Base-by-base conservation (phyloP, 208 protist genomes). In the Phytomonas sp. region DNA sequence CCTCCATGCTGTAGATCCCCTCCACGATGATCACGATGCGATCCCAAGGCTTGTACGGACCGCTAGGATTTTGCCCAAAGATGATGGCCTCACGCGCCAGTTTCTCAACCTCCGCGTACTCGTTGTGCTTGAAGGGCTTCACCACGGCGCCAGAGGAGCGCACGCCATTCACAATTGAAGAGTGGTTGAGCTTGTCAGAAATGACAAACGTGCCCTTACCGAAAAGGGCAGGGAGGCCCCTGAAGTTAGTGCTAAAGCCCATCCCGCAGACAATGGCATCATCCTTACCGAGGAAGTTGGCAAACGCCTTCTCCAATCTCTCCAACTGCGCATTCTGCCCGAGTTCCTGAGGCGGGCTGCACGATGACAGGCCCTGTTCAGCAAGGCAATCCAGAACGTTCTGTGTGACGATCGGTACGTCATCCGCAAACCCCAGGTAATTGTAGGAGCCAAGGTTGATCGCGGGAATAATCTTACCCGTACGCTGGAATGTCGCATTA, bases 1-100 rank as follows among this genome's bases (percentile, higher is more conserved):
- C 98, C 65, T 98, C 97, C 98, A 99, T 99, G 43, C 94, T 98
- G 81, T 99, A 99, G 61, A 99, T 97, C 9, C 95, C 97, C 81
- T 99, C 98, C 13, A 99, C 97, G 66, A 95, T 82, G 61, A 98
- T 88, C 51, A 99, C 87, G 32, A 99, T 82, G 76, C 92, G 83
- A 33, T 62, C 64, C 81, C 84, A 96, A 29, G 85, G 87, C 64
- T 75, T 78, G 77, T 94, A 93, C 28, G 85, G 73, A 61, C 91
- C 85, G 23, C 73, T 89, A 53, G 84, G 81, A 60, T 77, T 83
- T 84, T 97, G 96, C 56, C 97, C 97, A 34, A 96, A 73, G 15
- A 92, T 74, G 28, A 98, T 93, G 29, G 84, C 79, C 64, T 93
- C 78, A 36, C 88, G 84, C n/a, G 98, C 73, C 30, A 94, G 34